Base-by-base conservation (phyloP, 1,284 basidiomycete genomes). In the Takashimella tepidaria region DNA sequence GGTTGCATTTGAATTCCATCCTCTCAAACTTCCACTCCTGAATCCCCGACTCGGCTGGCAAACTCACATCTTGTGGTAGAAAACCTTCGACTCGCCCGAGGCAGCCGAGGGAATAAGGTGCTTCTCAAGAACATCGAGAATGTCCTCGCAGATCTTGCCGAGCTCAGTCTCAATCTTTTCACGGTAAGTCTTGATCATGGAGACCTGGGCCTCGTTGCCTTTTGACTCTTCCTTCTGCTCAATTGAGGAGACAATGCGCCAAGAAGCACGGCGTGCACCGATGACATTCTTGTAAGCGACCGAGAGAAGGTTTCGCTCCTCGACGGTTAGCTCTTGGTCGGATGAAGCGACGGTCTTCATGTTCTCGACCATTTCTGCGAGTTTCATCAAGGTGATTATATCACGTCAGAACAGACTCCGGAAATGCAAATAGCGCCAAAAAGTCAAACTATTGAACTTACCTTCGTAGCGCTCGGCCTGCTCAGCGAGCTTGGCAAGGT, bases 261-360 rank as follows among this genome's bases (percentile, higher is more conserved):
- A 98, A 49, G 92, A 97, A 47, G 95, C 95, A 77, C 95, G 92
- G 69, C 95, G 93, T 45, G 95, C 95, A 79, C 95, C 95, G 69
- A 98, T 98, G 63, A 98, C 93, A 80, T 98, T 99, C 90, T 99
- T 99, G 85, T 98, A 98, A 25, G 95, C 95, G 63, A 98, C 95
- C 24, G 93, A 98, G 56, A 98, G 85, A 55, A 98, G 86, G 79
- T 98, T 98, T 63, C 96, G 92, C 81, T 98, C 95, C 81, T 98
- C 95, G 52, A 98, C 95, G 63, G 95, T 97, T 74, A 98, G 88
- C 76, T 98, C 92, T 79, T 93, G 89, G 82, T 93, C 90, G 56
- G 90, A 91, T 26, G 92, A 95, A 59, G 92, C 92, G 66, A 97
- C 92, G 61, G 85, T 85, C 85, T 96, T 96, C 92, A 97, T 97